Conservation (phyloP, 2,329 filamentous ascomycete genomes). For the Neospermospora avenae region DNA sequence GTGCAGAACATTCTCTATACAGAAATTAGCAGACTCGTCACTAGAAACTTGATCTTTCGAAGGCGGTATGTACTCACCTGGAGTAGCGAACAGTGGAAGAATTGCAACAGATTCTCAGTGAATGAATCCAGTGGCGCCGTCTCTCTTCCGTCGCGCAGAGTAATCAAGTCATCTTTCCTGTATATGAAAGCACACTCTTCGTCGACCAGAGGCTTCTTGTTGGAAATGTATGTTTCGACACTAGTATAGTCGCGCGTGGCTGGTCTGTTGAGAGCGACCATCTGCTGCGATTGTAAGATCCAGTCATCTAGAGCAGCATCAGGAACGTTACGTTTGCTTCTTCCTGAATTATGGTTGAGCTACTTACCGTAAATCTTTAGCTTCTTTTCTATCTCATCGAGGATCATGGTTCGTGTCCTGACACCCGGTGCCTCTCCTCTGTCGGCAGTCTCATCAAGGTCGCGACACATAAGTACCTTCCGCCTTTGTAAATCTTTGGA, state of each 20-base stretch:
- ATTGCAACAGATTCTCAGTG: slow-evolving; percentile 32
- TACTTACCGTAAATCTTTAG: background rate
- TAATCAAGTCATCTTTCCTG: slow-evolving; percentile 41
- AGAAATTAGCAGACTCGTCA: too few relatives aligned
- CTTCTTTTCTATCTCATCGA: background rate
- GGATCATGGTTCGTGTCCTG: background rate
- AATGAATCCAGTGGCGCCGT: slow-evolving; percentile 39
- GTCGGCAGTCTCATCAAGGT: too few relatives aligned
- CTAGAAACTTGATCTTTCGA: too few relatives aligned
- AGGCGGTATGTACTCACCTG: too few relatives aligned
- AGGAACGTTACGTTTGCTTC: slow-evolving; percentile 5
- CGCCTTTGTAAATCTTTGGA: background rate
- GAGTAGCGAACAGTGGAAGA: slow-evolving; percentile 10
- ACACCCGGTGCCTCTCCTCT: background rate
- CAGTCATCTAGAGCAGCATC: slow-evolving; percentile 12
- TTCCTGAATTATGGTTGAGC: background rate
- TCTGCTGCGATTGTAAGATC: slow-evolving; percentile 14
- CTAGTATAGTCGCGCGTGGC: slow-evolving; percentile 35
- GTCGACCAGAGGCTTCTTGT: slow-evolving; percentile 24
- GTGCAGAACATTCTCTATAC: slow-evolving; percentile 20
- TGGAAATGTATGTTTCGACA: slow-evolving; percentile 30
- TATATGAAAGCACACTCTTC: slow-evolving; percentile 35
- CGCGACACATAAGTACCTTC: background rate
- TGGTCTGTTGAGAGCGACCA: slow-evolving; percentile 33
- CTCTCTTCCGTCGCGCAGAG: slow-evolving; percentile 38